A percentile compares a stretch with the other conserved stretches of the same genome.
These are phyloP conservation scores for Agaricus sinodeliciosus DNA, from an alignment of 768 basidiomycete species.

Conservation along the genomic window DNA sequence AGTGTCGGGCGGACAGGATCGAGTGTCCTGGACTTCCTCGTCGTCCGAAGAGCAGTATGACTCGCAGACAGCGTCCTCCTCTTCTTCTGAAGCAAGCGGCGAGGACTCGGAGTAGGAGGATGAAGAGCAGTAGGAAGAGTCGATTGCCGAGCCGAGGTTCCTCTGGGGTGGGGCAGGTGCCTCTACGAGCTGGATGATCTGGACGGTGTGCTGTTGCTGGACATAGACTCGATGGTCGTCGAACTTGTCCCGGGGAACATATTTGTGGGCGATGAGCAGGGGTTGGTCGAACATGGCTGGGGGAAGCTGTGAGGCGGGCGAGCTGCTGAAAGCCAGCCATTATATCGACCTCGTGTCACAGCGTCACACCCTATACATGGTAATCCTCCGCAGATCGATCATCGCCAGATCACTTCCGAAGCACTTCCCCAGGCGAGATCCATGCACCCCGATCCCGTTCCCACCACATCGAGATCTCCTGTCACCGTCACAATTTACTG, in stretches of 20 bases:
- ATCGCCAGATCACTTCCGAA: conserved; percentile 11
- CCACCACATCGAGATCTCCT: conserved; percentile 23
- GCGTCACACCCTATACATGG: conserved; percentile 6
- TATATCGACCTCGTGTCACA: conserved; percentile 7
- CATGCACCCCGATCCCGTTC: conserved; percentile 6
- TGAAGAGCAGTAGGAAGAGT: conserved; percentile 30
- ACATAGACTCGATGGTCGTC: conserved; percentile 36
- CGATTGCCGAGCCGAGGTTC: conserved; percentile 30
- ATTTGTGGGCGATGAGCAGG: conserved; percentile 15
- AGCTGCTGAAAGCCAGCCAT: not conserved
- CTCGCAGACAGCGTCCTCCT: conserved; percentile 44
- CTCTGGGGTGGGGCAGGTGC: conserved; percentile 52
- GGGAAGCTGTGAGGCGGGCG: conserved; percentile 5
- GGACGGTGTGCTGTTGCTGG: conserved; percentile 42
- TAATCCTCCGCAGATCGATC: conserved; percentile 9
- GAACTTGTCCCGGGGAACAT: conserved; percentile 25
- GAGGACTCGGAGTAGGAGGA: conserved; percentile 29
- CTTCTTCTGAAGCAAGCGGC: conserved; percentile 27
- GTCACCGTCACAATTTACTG: conserved; percentile 3
- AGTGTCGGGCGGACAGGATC: conserved; percentile 32
- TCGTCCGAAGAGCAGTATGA: conserved; percentile 70
- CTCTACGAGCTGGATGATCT: conserved; percentile 74
- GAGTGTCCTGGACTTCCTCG: not conserved
- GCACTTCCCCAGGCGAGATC: conserved; percentile 11
- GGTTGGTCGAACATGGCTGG: conserved; percentile 18